Base-by-base conservation (phyloP, 306 rosid genomes). In the Biancaea sappan region DNA sequence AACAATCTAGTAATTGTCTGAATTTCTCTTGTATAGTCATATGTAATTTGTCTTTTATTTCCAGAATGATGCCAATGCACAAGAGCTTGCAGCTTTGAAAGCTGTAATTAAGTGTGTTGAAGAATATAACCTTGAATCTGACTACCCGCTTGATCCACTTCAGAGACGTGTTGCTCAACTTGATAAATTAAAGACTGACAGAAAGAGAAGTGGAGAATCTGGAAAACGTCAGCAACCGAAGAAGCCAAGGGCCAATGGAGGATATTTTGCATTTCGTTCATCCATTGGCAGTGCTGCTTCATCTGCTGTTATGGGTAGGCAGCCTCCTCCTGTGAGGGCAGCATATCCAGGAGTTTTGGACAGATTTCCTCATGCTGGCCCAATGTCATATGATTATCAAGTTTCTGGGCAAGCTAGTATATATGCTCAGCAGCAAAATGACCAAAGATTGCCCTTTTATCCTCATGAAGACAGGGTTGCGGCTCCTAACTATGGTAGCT, bases 141-240 rank as follows among this genome's bases (percentile, higher is more conserved):
- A 88, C 57, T 88, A 91, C 84, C 89, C 94, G 10, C 92, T 89
- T 38, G 97, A 91, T 72, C 85, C 97, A 60, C 97, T 91, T 59
- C 87, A 75, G 44, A 87, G 71, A 83, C 89, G 97, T 84, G 91
- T 86, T 75, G 71, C 59, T 77, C 97, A 91, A 79, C 86, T 91
- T 69, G 91, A 85, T 69, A 84, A 79, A 65, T 78, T 88, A 25
- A 87, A 81, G 73, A 70, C 81, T 69, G 97, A 91, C 34, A 88
- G 52, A 82, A 84, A 85, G 84, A 83, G 92, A 77, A 69, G 78
- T 19, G 86, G 88, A 40, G 97, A 89, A 2, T 62, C 69, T 51
- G 61, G 71, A 32, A 91, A 66, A 67, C 86, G 86, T 48, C 91
- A 78, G 21, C 91, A 72, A 65, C 50, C 85, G 7, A 87, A 91